These are phyloP conservation scores for Hexamita inflata DNA, from an alignment of 208 protist genomes.

Conservation along the genomic window DNA sequence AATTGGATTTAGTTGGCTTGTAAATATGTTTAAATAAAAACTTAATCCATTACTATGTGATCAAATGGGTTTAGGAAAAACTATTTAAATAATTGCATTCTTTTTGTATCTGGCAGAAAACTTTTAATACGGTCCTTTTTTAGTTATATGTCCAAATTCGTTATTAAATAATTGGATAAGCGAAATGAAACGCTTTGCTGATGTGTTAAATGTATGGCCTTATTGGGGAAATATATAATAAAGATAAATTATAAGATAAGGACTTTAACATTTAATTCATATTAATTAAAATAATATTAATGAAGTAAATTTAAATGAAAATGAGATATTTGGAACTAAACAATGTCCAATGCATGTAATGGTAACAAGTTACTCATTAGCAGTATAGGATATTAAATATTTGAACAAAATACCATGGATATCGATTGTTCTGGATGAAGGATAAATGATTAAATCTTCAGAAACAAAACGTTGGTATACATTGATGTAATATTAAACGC, in stretches of 20 bases:
- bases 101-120: conserved; percentile 6
- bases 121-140: neutral
- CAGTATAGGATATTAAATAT: conserved; percentile 42
- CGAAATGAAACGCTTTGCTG: neutral
- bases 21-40: neutral
- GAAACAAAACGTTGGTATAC: conserved; percentile 54
- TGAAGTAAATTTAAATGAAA: no score
- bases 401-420: conserved; percentile 49
- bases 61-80: neutral
- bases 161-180: conserved; percentile 18
- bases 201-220: conserved; percentile 2
- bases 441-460: conserved; percentile 63
- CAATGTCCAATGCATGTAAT: conserved; percentile 58
- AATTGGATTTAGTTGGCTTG: neutral
- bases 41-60: neutral
- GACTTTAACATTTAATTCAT: no score
- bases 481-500: conserved; percentile 48
- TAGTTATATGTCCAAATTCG: conserved; percentile 1
- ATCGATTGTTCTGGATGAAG: conserved; percentile 65
- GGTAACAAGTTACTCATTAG: conserved; percentile 65
- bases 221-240: conserved; percentile 17
- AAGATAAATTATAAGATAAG: neutral
- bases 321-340: no score
- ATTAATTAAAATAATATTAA: no score
- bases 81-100: conserved; percentile 12